Base-by-base conservation (phyloP, 2,329 filamentous ascomycete species). In the Aspergillus ruber region DNA sequence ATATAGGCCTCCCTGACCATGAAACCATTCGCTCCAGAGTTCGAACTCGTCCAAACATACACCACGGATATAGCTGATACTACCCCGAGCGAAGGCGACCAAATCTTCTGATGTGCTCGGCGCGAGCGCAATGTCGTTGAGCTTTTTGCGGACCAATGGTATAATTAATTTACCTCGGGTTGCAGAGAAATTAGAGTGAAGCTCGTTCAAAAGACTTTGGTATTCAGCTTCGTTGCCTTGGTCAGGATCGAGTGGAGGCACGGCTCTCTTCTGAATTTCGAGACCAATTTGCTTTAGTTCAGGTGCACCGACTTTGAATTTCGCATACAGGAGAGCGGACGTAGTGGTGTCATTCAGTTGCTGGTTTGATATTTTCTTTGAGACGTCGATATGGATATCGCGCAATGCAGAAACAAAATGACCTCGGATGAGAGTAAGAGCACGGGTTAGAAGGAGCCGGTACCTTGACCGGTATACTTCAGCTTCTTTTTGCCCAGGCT, bases 391-490 rank as follows among this genome's bases (percentile, higher is more conserved):
- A 44, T 78, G 80, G 41, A 80, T 82, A 52, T 83, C 83, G 52
- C 77, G 79, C 20, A 82, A 72, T n/a, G 74, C 75, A 53, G 77
- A 78, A 50, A 80, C 82, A 58, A 85, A 84, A 59, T 84, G 79
- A 38, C 83, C 81, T 20, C 83, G 79, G 42, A 85, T 83, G 21
- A 86, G 73, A 0, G 82, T 85, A 41, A 86, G 70, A 15, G 80
- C 82, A 51, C 83, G 74, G 1, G 83, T 86, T 38, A 97, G 78
- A 10, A 96, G 77, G 0, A 93, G 78, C 50, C 88, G 83, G 66
- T 97, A 97, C 50, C 90, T 82, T 6, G 91, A 89, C 39, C 90
- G 81, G 65, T 96, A 97, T 2, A 86, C 83, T 52, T 90, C 85
- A 2, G 90, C 85, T 66, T 97, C 91, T 53, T 88, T 86, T 64